Conservation (phyloP, 768 basidiomycete genomes). For the Boletellus ananas region DNA sequence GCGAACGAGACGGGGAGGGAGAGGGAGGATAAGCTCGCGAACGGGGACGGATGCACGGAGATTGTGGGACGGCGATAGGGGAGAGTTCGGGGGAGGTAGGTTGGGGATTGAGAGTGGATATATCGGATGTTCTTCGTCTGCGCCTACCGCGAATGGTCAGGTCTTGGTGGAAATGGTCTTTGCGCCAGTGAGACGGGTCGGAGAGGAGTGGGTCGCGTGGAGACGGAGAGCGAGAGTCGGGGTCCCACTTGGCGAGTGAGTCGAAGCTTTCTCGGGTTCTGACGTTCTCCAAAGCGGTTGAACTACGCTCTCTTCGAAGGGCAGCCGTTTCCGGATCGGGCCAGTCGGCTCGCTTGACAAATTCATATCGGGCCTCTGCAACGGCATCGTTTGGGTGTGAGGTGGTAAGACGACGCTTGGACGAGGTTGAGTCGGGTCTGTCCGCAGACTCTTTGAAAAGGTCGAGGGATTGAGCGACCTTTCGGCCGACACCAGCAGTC, state of each 20-base stretch:
- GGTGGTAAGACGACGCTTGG: conserved; percentile 32
- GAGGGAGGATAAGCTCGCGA: conserved; percentile 53
- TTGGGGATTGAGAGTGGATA: conserved; percentile 32
- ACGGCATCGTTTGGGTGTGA: conserved; percentile 49
- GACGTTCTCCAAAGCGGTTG: conserved; percentile 53
- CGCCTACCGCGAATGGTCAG: conserved; percentile 52
- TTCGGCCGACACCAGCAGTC: conserved; percentile 61
- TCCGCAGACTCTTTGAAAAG: conserved; percentile 74
- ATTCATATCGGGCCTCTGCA: conserved; percentile 69
- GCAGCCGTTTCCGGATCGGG: conserved; percentile 74
- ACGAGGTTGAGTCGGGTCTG: conserved; percentile 19
- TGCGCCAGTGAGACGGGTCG: conserved; percentile 57
- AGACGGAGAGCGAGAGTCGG: conserved; percentile 24
- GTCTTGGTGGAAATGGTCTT: conserved; percentile 45
- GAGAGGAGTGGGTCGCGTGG: conserved; percentile 42
- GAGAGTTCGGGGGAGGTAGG: conserved; percentile 25
- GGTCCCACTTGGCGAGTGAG: conserved; percentile 21
- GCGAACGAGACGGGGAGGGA: conserved; percentile 46
- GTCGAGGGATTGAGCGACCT: conserved; percentile 78
- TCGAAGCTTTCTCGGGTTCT: conserved; percentile 47
- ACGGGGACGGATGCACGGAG: conserved; percentile 39
- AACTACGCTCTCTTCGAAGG: conserved; percentile 64
- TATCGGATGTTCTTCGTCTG: conserved; percentile 51
- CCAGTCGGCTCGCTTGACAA: conserved; percentile 84
- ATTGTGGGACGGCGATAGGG: conserved; percentile 31